Evolutionary conservation across 2,329 filamentous ascomycete species (phyloP), one percentile per base, ranked within the genome.

Genomic region (Xylaria sp.): DNA sequence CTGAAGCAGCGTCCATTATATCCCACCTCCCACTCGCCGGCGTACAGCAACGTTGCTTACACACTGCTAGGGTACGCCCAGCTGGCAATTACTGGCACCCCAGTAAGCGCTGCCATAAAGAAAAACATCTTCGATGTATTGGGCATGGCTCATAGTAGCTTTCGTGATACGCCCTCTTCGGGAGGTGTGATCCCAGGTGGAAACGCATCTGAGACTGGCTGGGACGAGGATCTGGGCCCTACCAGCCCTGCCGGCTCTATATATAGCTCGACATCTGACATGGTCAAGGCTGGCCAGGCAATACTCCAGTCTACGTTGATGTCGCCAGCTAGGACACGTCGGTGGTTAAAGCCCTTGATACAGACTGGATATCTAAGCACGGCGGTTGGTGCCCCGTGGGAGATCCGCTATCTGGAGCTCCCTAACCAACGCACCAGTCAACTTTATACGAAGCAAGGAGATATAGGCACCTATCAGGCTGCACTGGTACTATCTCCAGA

Each of bases 31-130:
- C 69, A 75, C 30, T 76, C 77, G 1, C 79, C 80, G 0, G 76
- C 76, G 2, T 81, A 81, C 68, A 77, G 78, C 58, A 82, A 83
- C 69, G 71, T 77, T 0, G 81, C 77, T 6, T 82, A 74, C 64
- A 74, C 77, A 58, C 75, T 82, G 39, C 72, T 82, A 3, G 74
- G 75, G 2, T 82, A 81, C 62, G 81, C 78, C 6, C 75, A 81
- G n/a, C 78, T 82, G 68, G 73, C 72, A 57, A 82, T 83, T 67
- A 82, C 79, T 1, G 78, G 79, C 7, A 75, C 73, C 21, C 61
- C 72, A 5, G 77, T 79, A 54, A 54, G 71, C 21, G 57, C 65
- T 2, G 70, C 78, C 7, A 74, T 82, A 19, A 45, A 76, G 24
- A 64, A 74, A n/a, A 73, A 76, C 45, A 65, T 83, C 0, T 62